Percentiles rank a stretch among this genome's conserved stretches.
These are phyloP conservation scores for Clavariopsis aquatica DNA, from an alignment of 495 filamentous ascomycete genomes.

Conservation along the genomic window DNA sequence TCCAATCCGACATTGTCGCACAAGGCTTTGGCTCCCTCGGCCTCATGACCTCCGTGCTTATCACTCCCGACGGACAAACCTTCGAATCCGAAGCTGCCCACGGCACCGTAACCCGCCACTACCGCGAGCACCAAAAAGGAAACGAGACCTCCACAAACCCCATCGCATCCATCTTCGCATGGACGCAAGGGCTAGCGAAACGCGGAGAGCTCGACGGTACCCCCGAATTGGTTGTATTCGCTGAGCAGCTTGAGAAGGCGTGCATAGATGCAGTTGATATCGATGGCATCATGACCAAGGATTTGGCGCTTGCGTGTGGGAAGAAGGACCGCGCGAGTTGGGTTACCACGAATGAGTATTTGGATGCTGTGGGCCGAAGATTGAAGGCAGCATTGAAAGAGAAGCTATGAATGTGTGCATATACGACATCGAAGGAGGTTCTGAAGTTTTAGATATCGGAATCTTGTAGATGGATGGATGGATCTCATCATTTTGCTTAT, in stretches of 20 bases:
- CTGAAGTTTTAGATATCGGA: slow-evolving; percentile 5
- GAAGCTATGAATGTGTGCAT: slow-evolving; percentile 46
- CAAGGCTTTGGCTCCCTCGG: slow-evolving; percentile 98
- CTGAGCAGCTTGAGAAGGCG: slow-evolving; percentile 88
- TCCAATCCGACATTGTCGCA: slow-evolving; percentile 96
- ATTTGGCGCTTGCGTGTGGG: slow-evolving; percentile 87
- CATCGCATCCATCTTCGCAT: slow-evolving; percentile 97
- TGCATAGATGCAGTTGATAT: slow-evolving; percentile 90
- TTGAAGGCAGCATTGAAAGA: slow-evolving; percentile 66
- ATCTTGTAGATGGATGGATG: neutral
- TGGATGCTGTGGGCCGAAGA: slow-evolving; percentile 84
- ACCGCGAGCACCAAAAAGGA: slow-evolving; percentile 97
- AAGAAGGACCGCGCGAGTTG: slow-evolving; percentile 72
- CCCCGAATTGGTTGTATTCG: slow-evolving; percentile 83
- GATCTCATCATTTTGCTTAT: neutral
- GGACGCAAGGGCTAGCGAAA: slow-evolving; percentile 93
- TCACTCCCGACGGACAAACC: slow-evolving; percentile 91
- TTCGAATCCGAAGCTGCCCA: slow-evolving; percentile 98
- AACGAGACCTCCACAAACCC: slow-evolving; percentile 97
- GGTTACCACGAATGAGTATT: slow-evolving; percentile 85
- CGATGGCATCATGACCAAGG: slow-evolving; percentile 98
- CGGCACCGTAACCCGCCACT: slow-evolving; percentile 97
- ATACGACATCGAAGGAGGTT: too few relatives aligned
- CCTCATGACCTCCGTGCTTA: slow-evolving; percentile 96
- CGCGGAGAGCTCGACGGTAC: slow-evolving; percentile 87